Evolutionary conservation across 768 basidiomycete species (phyloP).

Genomic region (Dendrothele bispora): DNA sequence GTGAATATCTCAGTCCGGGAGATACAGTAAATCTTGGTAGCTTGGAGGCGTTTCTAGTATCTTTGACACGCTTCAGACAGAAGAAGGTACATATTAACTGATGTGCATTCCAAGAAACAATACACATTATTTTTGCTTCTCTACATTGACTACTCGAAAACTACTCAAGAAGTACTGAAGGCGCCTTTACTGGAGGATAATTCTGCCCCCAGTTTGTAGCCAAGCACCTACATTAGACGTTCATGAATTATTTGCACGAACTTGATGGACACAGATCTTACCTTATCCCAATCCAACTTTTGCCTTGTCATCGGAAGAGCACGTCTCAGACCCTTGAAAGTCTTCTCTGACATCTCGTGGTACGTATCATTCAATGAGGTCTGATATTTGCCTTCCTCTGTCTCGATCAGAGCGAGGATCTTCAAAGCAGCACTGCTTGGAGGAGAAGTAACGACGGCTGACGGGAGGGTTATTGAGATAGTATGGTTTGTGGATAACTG

Average conservation of each 20-base stretch:
- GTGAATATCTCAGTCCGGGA: too few species aligned
- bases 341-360: slow-evolving; percentile 88
- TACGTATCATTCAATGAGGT: slow-evolving; percentile 78
- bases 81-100: too few species aligned
- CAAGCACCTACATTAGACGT: slow-evolving; percentile 34
- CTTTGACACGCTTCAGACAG: too few species aligned
- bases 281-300: slow-evolving; percentile 97
- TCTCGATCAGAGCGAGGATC: slow-evolving; percentile 77
- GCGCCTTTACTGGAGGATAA: slow-evolving; percentile 64
- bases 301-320: slow-evolving; percentile 90
- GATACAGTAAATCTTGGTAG: too few species aligned
- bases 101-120: background rate
- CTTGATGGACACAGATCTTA: slow-evolving; percentile 23
- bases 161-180: slow-evolving; percentile 32
- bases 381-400: slow-evolving; percentile 82
- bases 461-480: slow-evolving; percentile 62
- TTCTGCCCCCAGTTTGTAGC: slow-evolving; percentile 79
- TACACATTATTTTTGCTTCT: slow-evolving; percentile 21
- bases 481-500: slow-evolving; percentile 82
- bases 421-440: slow-evolving; percentile 60
- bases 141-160: too few species aligned
- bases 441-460: slow-evolving; percentile 52
- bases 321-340: slow-evolving; percentile 87
- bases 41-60: too few species aligned
- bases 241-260: background rate